Base-by-base conservation (phyloP, 2,329 filamentous ascomycete species). In the Leptodontidium sp. region DNA sequence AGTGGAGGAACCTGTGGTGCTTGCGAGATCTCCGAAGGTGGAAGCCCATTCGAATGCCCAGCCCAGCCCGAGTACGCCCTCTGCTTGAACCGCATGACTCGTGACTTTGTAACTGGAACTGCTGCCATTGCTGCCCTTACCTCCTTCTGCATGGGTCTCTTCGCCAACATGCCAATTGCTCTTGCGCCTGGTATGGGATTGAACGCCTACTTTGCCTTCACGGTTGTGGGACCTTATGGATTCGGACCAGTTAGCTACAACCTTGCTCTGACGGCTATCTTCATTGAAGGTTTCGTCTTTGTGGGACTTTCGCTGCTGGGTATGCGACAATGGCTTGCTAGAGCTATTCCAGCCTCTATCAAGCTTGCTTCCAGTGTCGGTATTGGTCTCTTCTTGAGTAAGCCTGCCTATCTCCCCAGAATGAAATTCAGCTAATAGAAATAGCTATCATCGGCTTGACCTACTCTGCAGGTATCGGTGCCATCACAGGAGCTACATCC, bases 311-410 rank as follows among this genome's bases (percentile, higher is more conserved):
- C 93, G 1, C 78, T 97, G 43, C 84, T 94, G 62, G 93, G 93
- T 49, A 86, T 97, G 82, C 90, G 93, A 15, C 93, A 97, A 78
- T 97, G 93, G 93, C 87, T 97, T 40, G 93, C 93, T 17, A 89
- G 93, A 73, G 90, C 91, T 55, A 93, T 97, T 71, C 93, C 93
- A 0, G 87, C 88, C 47, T 93, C 91, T 64, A 94, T 97, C 82
- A 97, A 97, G 81, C 88, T 96, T 65, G 93, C 93, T n/a, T 95
- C 92, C 14, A 92, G 92, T 72, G 92, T 93, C 64, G 93, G 93
- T 69, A 97, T 97, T 73, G 93, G 93, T 29, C 84, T 97, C 0
- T 97, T 95, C 78, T 84, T 77, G 32, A 89, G 88, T 0, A 84
- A 89, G 71, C 64, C n/a, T 57, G 35, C 15, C 29, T 6, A 5